Evolutionary conservation across 2,329 filamentous ascomycete species (phyloP), one percentile per base, ranked within the genome.

Genomic region (Lachnellula hyalina): DNA sequence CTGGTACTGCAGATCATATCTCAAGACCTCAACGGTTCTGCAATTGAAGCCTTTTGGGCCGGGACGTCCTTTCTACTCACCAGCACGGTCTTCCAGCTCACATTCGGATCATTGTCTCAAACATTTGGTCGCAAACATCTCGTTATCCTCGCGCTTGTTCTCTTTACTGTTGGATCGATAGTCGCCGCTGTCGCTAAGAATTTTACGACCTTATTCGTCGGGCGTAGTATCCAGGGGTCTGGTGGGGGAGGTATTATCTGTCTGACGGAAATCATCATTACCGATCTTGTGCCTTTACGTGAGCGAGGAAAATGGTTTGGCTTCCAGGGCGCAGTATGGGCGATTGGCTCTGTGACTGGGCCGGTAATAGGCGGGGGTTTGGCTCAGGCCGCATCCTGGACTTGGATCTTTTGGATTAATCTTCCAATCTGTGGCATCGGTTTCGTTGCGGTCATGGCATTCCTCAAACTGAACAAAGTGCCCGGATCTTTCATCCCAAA

Each of bases 41-140:
- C 77, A 3, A 74, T 81, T 38, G 74, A 87, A 67, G 81, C 82
- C 0, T 87, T 87, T 63, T 89, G 85, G 85, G 78, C 83, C 11
- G 85, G 84, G 1, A 87, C 84, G 4, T 82, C 82, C n/a, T 89
- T 85, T 60, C 73, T 89, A 3, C 77, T 89, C 9, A 79, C 83
- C 4, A 81, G 70, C 9, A 82, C 85, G 0, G 77, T 83, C 40
- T 74, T 80, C 45, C 78, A 83, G 62, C 82, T 80, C 41, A 66
- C 68, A 11, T 56, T 53, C 21, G 56, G 49, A 5, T 55, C 55
- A 3, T 42, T 61, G 8, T 56, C 57, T 12, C 46, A 59, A 15
- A 54, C 56, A 11, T 53, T 61, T 36, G 61, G 61, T 12, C 54
- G 61, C 12, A 51, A 54, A 17, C n/a, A 47, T 3, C 35, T 63